Evolutionary conservation across 257 asterid species (phyloP).

Genomic region (Nicotiana knightiana): DNA sequence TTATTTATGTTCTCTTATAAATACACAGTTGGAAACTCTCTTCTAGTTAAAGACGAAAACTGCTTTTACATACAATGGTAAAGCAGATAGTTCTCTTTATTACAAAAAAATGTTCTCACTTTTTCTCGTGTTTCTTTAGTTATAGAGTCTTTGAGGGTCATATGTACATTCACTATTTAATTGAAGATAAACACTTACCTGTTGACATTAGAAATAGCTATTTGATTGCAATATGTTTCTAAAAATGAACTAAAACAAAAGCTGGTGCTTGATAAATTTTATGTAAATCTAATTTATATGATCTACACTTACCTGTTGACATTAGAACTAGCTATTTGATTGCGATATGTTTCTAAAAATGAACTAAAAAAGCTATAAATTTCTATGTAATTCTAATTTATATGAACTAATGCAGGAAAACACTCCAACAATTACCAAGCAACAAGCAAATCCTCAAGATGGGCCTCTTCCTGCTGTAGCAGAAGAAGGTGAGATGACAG

Average conservation of each 20-base stretch:
- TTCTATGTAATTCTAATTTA: slow-evolving; percentile 9
- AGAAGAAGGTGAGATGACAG: slow-evolving; percentile 63
- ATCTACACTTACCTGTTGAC: background rate
- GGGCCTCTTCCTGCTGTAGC: slow-evolving; percentile 29
- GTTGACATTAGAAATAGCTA: background rate
- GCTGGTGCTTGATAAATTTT: background rate
- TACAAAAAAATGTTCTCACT: background rate
- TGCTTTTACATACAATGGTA: background rate
- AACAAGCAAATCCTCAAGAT: slow-evolving; percentile 42
- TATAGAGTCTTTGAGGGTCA: slow-evolving; percentile 2
- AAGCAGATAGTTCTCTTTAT: background rate
- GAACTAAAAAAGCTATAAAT: background rate
- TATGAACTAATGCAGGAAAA: slow-evolving; percentile 54
- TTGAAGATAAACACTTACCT: background rate
- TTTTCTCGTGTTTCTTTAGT: background rate
- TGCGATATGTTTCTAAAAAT: background rate
- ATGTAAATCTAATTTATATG: slow-evolving; percentile 3
- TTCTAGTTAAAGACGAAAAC: background rate
- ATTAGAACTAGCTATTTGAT: background rate
- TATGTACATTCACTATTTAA: background rate
- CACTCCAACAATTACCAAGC: slow-evolving; percentile 52
- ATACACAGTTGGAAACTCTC: background rate
- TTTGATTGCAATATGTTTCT: background rate
- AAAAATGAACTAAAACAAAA: background rate
- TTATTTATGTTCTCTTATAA: background rate